A percentile compares a stretch with the other conserved stretches of the same genome.
phyloP scores from a whole-genome alignment of 2,329 filamentous ascomycete species.

The Diaporthe citriasiana region DNA sequence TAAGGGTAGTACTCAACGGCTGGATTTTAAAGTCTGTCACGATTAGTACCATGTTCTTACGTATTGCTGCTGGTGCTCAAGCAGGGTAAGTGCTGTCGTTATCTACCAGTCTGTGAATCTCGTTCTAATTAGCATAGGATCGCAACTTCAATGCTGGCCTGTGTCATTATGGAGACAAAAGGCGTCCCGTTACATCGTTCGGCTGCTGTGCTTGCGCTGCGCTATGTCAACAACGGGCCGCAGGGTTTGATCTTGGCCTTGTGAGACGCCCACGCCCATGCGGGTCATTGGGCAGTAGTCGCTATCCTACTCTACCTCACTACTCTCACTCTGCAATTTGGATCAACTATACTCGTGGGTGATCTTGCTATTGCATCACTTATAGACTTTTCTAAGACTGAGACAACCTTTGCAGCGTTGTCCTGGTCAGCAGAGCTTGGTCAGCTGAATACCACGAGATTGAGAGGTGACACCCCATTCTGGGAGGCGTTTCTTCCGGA shows the following conservation, averaged over 20 bases:
- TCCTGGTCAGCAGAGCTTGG: background rate
- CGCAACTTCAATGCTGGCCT: conserved; percentile 13
- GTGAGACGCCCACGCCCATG: background rate
- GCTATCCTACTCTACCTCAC: background rate
- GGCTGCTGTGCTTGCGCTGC: background rate
- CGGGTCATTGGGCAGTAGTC: background rate
- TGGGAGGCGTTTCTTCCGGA: background rate
- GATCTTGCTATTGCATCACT: background rate
- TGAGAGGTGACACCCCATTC: background rate
- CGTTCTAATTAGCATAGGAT: background rate
- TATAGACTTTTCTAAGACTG: background rate
- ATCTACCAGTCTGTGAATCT: background rate
- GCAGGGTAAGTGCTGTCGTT: background rate
- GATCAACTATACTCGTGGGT: background rate
- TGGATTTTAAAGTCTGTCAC: background rate
- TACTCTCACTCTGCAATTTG: background rate
- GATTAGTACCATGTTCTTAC: background rate
- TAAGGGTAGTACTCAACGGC: background rate
- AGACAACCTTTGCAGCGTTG: background rate
- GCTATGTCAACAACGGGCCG: background rate
- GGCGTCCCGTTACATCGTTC: background rate
- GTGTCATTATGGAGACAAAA: background rate
- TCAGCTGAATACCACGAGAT: background rate
- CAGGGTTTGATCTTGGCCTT: background rate
- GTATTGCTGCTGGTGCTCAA: background rate